These are phyloP conservation scores for Diospyros lotus DNA, from an alignment of 148 eudicot genomes.

Conservation along the genomic window DNA sequence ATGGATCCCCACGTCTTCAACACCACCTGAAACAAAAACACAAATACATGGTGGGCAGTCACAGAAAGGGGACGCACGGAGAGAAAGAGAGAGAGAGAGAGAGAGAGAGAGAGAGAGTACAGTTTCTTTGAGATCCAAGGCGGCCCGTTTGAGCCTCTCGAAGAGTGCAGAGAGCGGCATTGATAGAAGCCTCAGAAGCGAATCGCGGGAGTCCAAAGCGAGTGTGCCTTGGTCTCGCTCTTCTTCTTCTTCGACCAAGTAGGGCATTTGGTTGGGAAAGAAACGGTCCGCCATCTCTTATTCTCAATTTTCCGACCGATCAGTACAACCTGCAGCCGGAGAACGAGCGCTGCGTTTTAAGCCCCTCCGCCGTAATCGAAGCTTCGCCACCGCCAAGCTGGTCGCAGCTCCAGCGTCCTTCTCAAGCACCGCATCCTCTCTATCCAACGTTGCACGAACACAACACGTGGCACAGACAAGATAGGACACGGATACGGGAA, in stretches of 20 bases:
- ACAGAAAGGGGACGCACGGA: background rate
- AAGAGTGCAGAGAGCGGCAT: slow-evolving; percentile 25
- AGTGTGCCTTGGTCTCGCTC: background rate
- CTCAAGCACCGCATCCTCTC: too few species aligned
- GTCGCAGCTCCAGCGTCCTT: too few species aligned
- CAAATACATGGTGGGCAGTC: background rate
- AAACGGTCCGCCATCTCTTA: slow-evolving; percentile 24
- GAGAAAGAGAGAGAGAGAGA: background rate
- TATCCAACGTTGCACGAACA: too few species aligned
- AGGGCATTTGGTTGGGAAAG: slow-evolving; percentile 31
- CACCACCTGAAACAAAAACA: slow-evolving; percentile 31
- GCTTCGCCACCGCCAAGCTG: too few species aligned
- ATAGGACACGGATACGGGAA: too few species aligned
- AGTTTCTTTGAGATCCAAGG: slow-evolving; percentile 37
- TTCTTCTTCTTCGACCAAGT: slow-evolving; percentile 30
- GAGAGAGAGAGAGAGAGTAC: slow-evolving; percentile 12
- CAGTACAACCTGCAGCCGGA: background rate
- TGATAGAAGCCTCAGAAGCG: slow-evolving; percentile 30
- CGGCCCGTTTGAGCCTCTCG: slow-evolving; percentile 27
- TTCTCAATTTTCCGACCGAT: background rate
- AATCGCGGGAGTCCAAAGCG: slow-evolving; percentile 15
- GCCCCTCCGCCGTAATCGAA: slow-evolving; percentile 8
- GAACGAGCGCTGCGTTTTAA: slow-evolving; percentile 14
- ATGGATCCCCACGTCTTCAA: slow-evolving; percentile 47
- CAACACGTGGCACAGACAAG: too few species aligned